Conservation (phyloP, 495 filamentous ascomycete genomes). For the Cetradonia linearis region DNA sequence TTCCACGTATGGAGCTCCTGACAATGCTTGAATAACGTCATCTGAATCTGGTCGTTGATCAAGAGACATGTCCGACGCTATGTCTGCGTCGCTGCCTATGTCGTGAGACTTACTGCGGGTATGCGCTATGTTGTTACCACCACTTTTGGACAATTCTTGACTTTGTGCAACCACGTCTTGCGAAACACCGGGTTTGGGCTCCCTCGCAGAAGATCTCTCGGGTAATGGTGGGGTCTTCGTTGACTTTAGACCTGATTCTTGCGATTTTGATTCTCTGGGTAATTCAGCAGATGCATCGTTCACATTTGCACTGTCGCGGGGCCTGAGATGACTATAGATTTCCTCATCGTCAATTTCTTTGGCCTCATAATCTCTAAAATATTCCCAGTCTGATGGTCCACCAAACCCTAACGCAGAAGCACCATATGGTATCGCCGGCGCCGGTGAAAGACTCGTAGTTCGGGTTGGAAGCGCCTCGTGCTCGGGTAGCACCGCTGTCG, state of each 20-base stretch:
- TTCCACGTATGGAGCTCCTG: slow-evolving; percentile 18
- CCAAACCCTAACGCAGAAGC: slow-evolving; percentile 43
- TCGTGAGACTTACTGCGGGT: slow-evolving; percentile 3
- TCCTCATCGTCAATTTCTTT: slow-evolving; percentile 30
- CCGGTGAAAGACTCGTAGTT: slow-evolving; percentile 16
- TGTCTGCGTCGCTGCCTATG: not conserved
- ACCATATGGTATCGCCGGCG: slow-evolving; percentile 13
- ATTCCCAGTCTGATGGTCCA: slow-evolving; percentile 52
- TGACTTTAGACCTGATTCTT: not conserved
- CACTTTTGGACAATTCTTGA: not conserved
- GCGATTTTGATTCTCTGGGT: slow-evolving; percentile 10
- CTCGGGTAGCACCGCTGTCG: slow-evolving; percentile 5
- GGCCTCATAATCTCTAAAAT: slow-evolving; percentile 34
- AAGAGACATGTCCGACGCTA: not conserved
- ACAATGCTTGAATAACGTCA: slow-evolving; percentile 22
- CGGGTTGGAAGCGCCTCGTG: slow-evolving; percentile 13
- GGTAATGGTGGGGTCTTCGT: not conserved
- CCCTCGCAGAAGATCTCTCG: not conserved
- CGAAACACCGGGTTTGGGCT: not conserved
- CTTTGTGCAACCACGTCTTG: not conserved
- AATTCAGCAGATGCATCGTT: slow-evolving; percentile 19
- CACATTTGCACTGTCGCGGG: slow-evolving; percentile 2
- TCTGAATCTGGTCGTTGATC: slow-evolving; percentile 22
- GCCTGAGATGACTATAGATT: slow-evolving; percentile 21
- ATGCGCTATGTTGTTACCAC: not conserved